Evolutionary conservation across 1,139 yeast genomes (phyloP).

Genomic region (Pichia sp.): DNA sequence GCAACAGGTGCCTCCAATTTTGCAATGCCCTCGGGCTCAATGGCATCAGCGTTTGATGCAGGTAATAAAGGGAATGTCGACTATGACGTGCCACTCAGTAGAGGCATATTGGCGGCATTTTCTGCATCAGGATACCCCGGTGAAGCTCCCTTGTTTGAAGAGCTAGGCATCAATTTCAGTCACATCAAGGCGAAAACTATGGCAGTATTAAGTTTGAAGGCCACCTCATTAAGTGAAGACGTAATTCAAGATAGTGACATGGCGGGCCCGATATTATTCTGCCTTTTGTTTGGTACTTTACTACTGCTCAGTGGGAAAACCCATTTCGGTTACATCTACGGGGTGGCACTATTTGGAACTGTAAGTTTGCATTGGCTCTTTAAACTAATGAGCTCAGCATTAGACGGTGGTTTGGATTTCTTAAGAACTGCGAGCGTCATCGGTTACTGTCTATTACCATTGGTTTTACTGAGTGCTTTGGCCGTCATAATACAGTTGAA

Average conservation of each 20-base stretch:
- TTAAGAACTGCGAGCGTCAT: conserved; percentile 80
- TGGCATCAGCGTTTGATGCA: conserved; percentile 16
- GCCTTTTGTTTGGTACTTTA: conserved; percentile 79
- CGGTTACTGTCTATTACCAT: conserved; percentile 89
- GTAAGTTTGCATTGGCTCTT: conserved; percentile 75
- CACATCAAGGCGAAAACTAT: conserved; percentile 82
- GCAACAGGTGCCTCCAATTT: not conserved
- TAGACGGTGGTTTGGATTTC: conserved; percentile 41
- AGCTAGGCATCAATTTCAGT: conserved; percentile 83
- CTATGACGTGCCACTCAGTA: conserved; percentile 27
- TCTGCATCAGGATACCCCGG: conserved; percentile 91
- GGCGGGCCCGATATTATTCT: conserved; percentile 92
- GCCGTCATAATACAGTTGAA: conserved; percentile 59
- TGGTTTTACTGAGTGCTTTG: conserved; percentile 69
- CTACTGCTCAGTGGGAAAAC: conserved; percentile 82
- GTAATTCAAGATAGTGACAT: conserved; percentile 86
- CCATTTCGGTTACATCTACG: conserved; percentile 94
- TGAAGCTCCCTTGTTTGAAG: conserved; percentile 89
- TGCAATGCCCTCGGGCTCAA: conserved; percentile 23
- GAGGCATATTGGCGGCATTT: conserved; percentile 82
- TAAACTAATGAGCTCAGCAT: conserved; percentile 64
- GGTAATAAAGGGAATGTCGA: conserved; percentile 18
- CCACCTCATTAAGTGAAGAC: conserved; percentile 32
- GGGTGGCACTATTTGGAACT: conserved; percentile 91
- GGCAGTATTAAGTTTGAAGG: conserved; percentile 55